phyloP scores from a whole-genome alignment of 2,329 filamentous ascomycete genomes.

The Davidsoniella neocaledoniae region DNA sequence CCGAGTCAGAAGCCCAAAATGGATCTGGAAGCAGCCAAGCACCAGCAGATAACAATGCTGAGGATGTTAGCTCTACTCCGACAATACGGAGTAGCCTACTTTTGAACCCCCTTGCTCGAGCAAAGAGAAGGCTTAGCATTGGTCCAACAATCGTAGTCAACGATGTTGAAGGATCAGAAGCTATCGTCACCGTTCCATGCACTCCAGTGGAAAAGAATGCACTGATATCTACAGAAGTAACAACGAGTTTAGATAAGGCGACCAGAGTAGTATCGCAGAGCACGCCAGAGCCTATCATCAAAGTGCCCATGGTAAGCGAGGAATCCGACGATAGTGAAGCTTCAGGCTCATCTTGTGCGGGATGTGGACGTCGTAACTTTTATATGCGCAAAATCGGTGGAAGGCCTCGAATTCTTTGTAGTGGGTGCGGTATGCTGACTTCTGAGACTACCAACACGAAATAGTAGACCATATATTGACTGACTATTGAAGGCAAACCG shows the following conservation, averaged over 20 bases:
- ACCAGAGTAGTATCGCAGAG: not conserved
- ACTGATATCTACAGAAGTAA: no score
- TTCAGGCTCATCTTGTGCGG: conserved; percentile 1
- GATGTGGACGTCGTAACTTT: conserved; percentile 5
- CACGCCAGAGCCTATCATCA: no score
- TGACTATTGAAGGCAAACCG: no score
- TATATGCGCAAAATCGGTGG: conserved; percentile 4
- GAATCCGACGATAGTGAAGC: not conserved
- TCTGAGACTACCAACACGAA: not conserved
- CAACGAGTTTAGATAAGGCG: not conserved
- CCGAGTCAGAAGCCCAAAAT: no score
- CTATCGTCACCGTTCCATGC: no score
- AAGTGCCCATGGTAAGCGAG: not conserved
- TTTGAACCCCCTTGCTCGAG: not conserved
- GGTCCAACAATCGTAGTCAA: not conserved
- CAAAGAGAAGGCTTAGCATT: not conserved
- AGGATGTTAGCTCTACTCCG: no score
- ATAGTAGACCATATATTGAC: no score
- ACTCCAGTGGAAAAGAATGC: no score
- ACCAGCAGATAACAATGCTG: no score
- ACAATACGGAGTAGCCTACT: not conserved
- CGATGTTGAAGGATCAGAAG: not conserved
- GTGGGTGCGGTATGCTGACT: conserved; percentile 3
- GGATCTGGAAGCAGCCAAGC: not conserved
- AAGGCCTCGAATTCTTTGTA: not conserved